Evolutionary conservation across 805 yeast species (phyloP).

Genomic region (Yarrowia osloensis): DNA sequence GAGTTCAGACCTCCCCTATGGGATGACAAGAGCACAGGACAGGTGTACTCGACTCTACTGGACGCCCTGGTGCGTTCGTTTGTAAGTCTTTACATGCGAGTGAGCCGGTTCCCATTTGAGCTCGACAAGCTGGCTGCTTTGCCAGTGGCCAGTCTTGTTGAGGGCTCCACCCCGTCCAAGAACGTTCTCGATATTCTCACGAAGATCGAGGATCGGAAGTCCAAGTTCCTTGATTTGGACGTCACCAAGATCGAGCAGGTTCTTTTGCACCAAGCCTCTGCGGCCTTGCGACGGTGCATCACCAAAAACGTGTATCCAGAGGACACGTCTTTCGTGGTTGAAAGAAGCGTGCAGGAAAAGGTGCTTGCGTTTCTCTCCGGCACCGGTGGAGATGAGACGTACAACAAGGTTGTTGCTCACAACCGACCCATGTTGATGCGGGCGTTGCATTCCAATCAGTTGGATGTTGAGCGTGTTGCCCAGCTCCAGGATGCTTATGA

Average conservation of each 20-base stretch:
- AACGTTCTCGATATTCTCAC: background rate
- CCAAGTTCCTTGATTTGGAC: background rate
- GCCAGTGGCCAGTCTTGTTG: background rate
- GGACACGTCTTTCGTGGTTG: background rate
- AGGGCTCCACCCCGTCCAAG: background rate
- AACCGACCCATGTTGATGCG: constrained; percentile 12
- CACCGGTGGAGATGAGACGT: background rate
- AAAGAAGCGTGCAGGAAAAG: background rate
- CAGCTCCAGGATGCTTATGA: constrained; percentile 8
- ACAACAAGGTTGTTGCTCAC: constrained; percentile 8
- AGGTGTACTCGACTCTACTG: background rate
- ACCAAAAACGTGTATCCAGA: constrained; percentile 9
- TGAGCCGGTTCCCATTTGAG: constrained; percentile 5
- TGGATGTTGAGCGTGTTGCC: background rate
- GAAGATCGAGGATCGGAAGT: background rate
- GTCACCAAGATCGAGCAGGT: background rate
- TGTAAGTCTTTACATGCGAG: constrained; percentile 12
- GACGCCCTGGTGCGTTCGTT: constrained; percentile 12
- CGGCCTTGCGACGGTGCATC: constrained; percentile 5
- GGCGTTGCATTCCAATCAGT: background rate
- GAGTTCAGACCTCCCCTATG: background rate
- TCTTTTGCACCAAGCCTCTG: background rate
- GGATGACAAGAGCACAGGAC: background rate
- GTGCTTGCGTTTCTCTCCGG: background rate
- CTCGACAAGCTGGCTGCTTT: constrained; percentile 1